These are phyloP conservation scores for Zizania palustris DNA, from an alignment of 202 grass and related monocot genomes.

Conservation along the genomic window DNA sequence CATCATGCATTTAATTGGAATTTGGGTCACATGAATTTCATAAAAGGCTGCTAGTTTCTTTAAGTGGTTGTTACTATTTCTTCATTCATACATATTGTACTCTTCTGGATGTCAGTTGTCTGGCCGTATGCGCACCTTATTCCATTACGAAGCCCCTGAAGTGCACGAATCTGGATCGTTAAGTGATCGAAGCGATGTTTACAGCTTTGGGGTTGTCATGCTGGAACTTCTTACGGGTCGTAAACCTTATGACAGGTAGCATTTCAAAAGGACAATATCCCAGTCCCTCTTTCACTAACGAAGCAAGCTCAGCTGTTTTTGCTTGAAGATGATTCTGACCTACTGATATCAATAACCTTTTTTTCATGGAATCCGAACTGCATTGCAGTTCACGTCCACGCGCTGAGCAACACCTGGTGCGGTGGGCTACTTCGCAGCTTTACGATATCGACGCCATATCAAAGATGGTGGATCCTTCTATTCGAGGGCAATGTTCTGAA, in stretches of 20 bases:
- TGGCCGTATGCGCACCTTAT: constrained; percentile 46
- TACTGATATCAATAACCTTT: too few relatives aligned
- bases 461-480: constrained; percentile 89
- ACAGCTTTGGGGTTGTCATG: constrained; percentile 96
- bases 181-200: constrained; percentile 78
- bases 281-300: neutral
- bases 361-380: constrained; percentile 34
- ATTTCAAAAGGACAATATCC: constrained; percentile 6
- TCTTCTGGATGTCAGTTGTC: constrained; percentile 68
- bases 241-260: constrained; percentile 83
- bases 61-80: constrained; percentile 16
- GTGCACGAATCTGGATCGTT: constrained; percentile 72
- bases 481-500: constrained; percentile 74
- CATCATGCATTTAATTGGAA: neutral
- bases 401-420: constrained; percentile 85
- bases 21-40: neutral
- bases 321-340: constrained; percentile 32
- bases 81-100: constrained; percentile 27
- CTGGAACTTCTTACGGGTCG: constrained; percentile 93
- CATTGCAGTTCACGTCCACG: constrained; percentile 79
- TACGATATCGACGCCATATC: constrained; percentile 81
- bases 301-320: constrained; percentile 23
- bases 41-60: neutral
- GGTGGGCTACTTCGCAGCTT: constrained; percentile 86
- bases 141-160: constrained; percentile 92